Conservation (phyloP, 306 rosid genomes). For the Pyrus pyrifolia region DNA sequence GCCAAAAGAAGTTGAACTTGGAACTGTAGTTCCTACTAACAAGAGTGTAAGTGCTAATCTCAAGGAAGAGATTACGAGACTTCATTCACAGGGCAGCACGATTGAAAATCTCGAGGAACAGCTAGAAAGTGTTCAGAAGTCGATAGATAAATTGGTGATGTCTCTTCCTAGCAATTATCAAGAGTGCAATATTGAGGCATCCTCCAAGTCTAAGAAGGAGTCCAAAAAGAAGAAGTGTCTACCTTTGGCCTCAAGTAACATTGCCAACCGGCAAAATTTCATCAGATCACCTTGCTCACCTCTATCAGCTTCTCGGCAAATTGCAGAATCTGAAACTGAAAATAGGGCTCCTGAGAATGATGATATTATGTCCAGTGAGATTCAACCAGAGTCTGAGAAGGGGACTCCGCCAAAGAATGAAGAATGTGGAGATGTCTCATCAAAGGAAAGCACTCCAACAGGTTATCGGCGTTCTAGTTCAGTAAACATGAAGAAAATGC, state of each 20-base stretch:
- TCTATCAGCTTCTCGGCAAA: constrained; percentile 65
- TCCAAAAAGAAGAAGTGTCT: constrained; percentile 65
- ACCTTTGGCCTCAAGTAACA: constrained; percentile 75
- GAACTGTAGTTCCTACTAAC: constrained; percentile 56
- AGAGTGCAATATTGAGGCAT: constrained; percentile 41
- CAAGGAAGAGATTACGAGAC: constrained; percentile 94
- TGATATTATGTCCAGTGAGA: constrained; percentile 47
- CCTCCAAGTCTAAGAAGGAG: constrained; percentile 66
- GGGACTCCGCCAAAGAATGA: constrained; percentile 85
- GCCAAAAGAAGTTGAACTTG: constrained; percentile 70
- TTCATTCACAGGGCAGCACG: constrained; percentile 97
- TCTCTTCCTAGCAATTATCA: constrained; percentile 81
- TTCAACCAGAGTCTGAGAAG: constrained; percentile 60
- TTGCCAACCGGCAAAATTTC: constrained; percentile 54
- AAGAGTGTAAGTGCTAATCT: constrained; percentile 94
- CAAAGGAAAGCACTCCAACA: constrained; percentile 75
- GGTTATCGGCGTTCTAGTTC: constrained; percentile 80
- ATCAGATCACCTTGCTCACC: constrained; percentile 93
- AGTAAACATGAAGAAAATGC: constrained; percentile 99
- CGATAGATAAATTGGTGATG: constrained; percentile 97
- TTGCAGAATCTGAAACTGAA: constrained; percentile 64
- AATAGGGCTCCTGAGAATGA: constrained; percentile 67
- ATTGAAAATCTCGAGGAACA: constrained; percentile 96
- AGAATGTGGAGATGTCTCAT: constrained; percentile 78
- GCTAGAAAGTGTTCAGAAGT: constrained; percentile 96